Conservation (phyloP, 2,329 filamentous ascomycete genomes). For the Pseudogymnoascus sp. region DNA sequence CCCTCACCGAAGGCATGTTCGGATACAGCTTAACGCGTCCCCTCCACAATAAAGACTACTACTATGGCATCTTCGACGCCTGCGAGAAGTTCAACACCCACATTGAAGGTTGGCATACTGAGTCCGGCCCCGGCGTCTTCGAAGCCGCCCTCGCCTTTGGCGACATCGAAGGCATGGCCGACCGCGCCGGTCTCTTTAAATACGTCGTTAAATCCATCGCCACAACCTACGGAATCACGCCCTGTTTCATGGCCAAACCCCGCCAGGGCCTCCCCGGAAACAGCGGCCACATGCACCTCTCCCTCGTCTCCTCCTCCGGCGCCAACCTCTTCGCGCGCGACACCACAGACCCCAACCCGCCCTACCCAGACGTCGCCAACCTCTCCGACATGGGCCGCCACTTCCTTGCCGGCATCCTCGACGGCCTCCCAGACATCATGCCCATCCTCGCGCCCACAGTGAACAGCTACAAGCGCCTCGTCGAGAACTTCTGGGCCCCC, state of each 20-base stretch:
- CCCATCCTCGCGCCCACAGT: conserved; percentile 88
- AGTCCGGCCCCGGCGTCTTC: conserved; percentile 88
- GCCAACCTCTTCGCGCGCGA: conserved; percentile 79
- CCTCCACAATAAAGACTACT: conserved; percentile 86
- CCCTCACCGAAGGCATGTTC: conserved; percentile 90
- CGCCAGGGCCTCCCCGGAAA: conserved; percentile 86
- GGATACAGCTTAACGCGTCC: conserved; percentile 85
- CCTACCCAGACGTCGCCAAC: conserved; percentile 67
- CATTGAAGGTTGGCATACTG: conserved; percentile 93
- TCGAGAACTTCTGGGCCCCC: conserved; percentile 98
- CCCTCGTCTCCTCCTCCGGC: conserved; percentile 67
- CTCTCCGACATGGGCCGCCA: conserved; percentile 85
- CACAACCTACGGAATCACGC: conserved; percentile 81
- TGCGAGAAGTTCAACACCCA: conserved; percentile 71
- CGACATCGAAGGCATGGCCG: conserved; percentile 82
- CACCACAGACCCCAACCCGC: conserved; percentile 60
- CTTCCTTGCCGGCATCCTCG: conserved; percentile 84
- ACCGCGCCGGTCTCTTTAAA: conserved; percentile 88
- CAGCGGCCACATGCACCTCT: conserved; percentile 93
- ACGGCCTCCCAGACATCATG: conserved; percentile 91
- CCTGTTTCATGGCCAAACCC: conserved; percentile 98
- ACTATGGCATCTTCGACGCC: conserved; percentile 77
- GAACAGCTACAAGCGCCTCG: conserved; percentile 96
- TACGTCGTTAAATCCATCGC: conserved; percentile 86
- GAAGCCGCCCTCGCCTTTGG: conserved; percentile 92